phyloP scores from a whole-genome alignment of 2,329 filamentous ascomycete species.

The Nannizziopsis arthrosporioides region DNA sequence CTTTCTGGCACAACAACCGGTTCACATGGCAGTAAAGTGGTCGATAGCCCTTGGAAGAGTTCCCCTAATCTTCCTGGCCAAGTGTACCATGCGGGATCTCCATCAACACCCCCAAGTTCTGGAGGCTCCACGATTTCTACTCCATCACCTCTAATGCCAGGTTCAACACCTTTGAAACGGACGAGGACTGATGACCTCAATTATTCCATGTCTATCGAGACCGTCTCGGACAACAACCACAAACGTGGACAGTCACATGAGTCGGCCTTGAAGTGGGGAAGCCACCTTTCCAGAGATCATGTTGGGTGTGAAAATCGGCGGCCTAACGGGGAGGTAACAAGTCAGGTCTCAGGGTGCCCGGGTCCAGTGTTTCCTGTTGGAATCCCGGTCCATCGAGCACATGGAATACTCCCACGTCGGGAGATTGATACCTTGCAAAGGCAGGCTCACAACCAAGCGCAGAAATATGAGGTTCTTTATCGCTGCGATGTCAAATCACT shows the following conservation, averaged over 20 bases:
- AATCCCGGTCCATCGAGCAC: conserved; percentile 16
- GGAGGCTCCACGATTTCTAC: not conserved
- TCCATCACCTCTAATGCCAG: not conserved
- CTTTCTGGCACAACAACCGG: not conserved
- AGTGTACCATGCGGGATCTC: not conserved
- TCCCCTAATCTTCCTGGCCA: conserved; percentile 1
- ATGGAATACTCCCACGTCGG: conserved; percentile 12
- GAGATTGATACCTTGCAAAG: conserved; percentile 19
- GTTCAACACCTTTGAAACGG: not conserved
- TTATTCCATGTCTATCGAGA: not conserved
- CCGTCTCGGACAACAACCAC: conserved; percentile 5
- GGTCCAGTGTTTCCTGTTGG: conserved; percentile 16
- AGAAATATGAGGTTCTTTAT: conserved; percentile 20
- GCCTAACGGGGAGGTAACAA: conserved; percentile 1
- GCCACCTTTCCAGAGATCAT: conserved; percentile 1
- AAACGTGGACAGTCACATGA: conserved; percentile 7
- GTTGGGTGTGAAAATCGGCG: not conserved
- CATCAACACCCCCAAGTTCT: not conserved
- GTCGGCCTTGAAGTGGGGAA: conserved; percentile 6
- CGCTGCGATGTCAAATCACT: conserved; percentile 20
- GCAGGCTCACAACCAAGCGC: conserved; percentile 19
- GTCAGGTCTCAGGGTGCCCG: conserved; percentile 4
- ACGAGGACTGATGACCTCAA: not conserved
- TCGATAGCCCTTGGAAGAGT: conserved; percentile 1
- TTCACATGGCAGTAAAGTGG: not conserved